Evolutionary conservation across 2,329 filamentous ascomycete genomes (phyloP).

Genomic region (Epichloe gansuensis): DNA sequence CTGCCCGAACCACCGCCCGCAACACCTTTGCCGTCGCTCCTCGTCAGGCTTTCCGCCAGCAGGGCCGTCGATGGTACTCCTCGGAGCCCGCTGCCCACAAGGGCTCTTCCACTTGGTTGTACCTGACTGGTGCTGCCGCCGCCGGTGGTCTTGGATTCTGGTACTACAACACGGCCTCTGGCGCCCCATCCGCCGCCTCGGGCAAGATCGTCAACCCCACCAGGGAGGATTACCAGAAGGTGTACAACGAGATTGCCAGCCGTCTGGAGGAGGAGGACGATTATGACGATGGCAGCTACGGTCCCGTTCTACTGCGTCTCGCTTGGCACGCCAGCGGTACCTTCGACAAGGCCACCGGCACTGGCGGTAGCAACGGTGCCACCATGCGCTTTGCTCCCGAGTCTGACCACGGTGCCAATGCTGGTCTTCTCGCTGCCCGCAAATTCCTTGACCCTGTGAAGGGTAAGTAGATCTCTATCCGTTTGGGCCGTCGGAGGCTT

Average conservation of each 20-base stretch:
- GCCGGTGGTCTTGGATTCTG: conserved; percentile 53
- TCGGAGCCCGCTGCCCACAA: conserved; percentile 45
- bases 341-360: conserved; percentile 75
- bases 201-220: conserved; percentile 56
- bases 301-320: conserved; percentile 77
- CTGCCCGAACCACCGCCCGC: conserved; percentile 44
- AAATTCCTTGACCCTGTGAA: conserved; percentile 92
- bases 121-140: conserved; percentile 44
- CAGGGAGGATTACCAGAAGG: conserved; percentile 84
- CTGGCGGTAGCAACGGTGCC: conserved; percentile 88
- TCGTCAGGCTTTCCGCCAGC: conserved; percentile 58
- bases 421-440: conserved; percentile 72
- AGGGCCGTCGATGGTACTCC: conserved; percentile 68
- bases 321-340: conserved; percentile 94
- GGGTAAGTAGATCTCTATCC: conserved; percentile 32
- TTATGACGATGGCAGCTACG: conserved; percentile 94
- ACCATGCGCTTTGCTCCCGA: conserved; percentile 95
- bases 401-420: conserved; percentile 82
- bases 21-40: conserved; percentile 45
- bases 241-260: conserved; percentile 77
- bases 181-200: conserved; percentile 31
- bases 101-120: conserved; percentile 37
- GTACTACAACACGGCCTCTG: conserved; percentile 50
- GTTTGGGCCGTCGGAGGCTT: too few relatives aligned
- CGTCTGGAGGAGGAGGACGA: conserved; percentile 79